phyloP scores from a whole-genome alignment of 2,329 filamentous ascomycete genomes.

The Penicillium sp. region DNA sequence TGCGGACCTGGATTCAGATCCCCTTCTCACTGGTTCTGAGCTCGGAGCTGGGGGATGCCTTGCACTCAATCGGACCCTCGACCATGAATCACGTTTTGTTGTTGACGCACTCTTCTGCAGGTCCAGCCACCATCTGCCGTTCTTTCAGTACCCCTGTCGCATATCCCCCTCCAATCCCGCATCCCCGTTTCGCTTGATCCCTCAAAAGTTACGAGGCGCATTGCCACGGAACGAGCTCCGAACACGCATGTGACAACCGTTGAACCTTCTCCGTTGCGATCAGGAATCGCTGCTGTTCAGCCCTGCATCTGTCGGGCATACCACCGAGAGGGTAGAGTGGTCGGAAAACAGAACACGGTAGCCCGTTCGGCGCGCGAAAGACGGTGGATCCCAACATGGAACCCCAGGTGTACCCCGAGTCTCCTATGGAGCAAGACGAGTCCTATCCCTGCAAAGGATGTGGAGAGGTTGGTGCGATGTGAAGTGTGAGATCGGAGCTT shows the following conservation, averaged over 20 bases:
- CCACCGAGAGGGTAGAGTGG: background rate
- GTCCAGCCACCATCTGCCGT: conserved; percentile 19
- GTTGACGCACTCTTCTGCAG: conserved; percentile 19
- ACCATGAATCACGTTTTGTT: conserved; percentile 4
- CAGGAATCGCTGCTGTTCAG: background rate
- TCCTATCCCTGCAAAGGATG: conserved; percentile 88
- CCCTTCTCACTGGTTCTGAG: conserved; percentile 3
- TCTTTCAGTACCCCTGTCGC: conserved; percentile 24
- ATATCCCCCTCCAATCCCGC: conserved; percentile 20
- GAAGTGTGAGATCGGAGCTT: background rate
- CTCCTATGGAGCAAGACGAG: conserved; percentile 74
- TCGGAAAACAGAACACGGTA: background rate
- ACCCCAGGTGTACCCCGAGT: conserved; percentile 58
- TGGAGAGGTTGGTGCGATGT: conserved; percentile 67
- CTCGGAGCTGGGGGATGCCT: conserved; percentile 12
- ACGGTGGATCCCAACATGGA: conserved; percentile 46
- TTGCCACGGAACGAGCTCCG: background rate
- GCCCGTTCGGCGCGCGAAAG: background rate
- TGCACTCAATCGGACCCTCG: conserved; percentile 15
- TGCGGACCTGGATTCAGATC: background rate
- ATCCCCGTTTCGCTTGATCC: background rate
- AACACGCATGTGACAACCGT: background rate
- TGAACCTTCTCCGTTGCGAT: background rate
- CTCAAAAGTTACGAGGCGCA: background rate
- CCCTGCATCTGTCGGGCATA: conserved; percentile 1